A percentile compares a stretch with the other conserved stretches of the same genome.
phyloP scores from a whole-genome alignment of 768 basidiomycete species.

The Lactarius psammicola region DNA sequence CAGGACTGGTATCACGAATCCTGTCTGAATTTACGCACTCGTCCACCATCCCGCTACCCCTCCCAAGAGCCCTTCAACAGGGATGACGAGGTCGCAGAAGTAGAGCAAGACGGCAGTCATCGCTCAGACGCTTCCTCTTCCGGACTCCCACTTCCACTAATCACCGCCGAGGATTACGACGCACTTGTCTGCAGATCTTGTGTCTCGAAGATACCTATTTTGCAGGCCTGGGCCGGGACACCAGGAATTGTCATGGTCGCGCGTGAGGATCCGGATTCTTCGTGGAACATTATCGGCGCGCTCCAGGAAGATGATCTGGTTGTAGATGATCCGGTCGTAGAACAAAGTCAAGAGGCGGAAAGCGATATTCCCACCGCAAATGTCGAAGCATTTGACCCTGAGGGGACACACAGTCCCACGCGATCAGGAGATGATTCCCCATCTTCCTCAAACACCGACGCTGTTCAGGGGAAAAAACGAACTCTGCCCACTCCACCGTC shows the following conservation, averaged over 20 bases:
- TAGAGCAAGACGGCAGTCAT: constrained; percentile 45
- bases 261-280: constrained; percentile 44
- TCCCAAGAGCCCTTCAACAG: constrained; percentile 29
- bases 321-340: constrained; percentile 15
- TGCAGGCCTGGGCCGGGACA: constrained; percentile 67
- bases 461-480: constrained; percentile 44
- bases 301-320: constrained; percentile 32
- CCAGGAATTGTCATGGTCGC: constrained; percentile 65
- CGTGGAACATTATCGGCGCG: constrained; percentile 52
- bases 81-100: constrained; percentile 11
- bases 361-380: neutral
- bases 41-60: constrained; percentile 50
- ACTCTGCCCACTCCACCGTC: constrained; percentile 33
- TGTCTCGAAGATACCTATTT: constrained; percentile 51
- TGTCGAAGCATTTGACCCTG: neutral
- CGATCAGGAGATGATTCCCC: neutral
- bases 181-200: constrained; percentile 71
- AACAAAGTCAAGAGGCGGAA: constrained; percentile 14
- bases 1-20: constrained; percentile 96
- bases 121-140: constrained; percentile 63
- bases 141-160: constrained; percentile 63
- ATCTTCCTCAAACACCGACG: constrained; percentile 6
- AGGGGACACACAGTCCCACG: neutral
- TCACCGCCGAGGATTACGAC: constrained; percentile 70
- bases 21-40: constrained; percentile 75